Percentiles rank a stretch among this genome's conserved stretches.
Evolutionary conservation across 495 filamentous ascomycete genomes (phyloP).

Genomic region (Massariosphaeria phaeospora): DNA sequence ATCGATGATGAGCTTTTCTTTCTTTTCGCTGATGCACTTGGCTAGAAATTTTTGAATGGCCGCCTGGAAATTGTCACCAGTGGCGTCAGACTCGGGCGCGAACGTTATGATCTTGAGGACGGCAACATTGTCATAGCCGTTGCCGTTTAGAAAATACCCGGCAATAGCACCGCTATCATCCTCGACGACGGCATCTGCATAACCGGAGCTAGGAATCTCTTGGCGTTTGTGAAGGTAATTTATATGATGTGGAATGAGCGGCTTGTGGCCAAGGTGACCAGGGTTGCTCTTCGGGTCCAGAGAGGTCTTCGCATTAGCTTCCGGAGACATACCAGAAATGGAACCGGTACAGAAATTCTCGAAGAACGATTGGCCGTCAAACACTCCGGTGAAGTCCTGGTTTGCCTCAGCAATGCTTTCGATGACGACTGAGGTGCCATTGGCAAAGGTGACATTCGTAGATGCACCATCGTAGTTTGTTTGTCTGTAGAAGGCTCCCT

Average conservation of each 20-base stretch:
- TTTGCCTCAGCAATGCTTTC: slow-evolving; percentile 41
- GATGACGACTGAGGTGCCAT: slow-evolving; percentile 37
- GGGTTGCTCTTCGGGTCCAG: neutral
- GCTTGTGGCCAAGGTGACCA: neutral
- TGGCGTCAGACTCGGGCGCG: neutral
- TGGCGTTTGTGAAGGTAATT: slow-evolving; percentile 12
- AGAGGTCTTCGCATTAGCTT: neutral
- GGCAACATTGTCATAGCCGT: slow-evolving; percentile 23
- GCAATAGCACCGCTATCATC: slow-evolving; percentile 38
- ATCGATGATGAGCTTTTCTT: slow-evolving; percentile 29
- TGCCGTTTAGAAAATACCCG: slow-evolving; percentile 21
- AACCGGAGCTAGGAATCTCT: slow-evolving; percentile 35
- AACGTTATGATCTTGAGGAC: slow-evolving; percentile 27
- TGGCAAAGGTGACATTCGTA: slow-evolving; percentile 46
- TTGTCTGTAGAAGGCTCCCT: slow-evolving; percentile 6
- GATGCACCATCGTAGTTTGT: slow-evolving; percentile 33
- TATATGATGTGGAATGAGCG: neutral
- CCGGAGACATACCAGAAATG: neutral
- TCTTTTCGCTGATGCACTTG: slow-evolving; percentile 4
- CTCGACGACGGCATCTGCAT: slow-evolving; percentile 48
- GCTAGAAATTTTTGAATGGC: slow-evolving; percentile 15
- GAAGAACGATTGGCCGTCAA: slow-evolving; percentile 18
- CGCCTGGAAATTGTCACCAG: slow-evolving; percentile 13
- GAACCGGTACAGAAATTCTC: slow-evolving; percentile 11
- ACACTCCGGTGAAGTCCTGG: slow-evolving; percentile 4